phyloP scores from a whole-genome alignment of 306 rosid genomes.

The Prunus salicina region DNA sequence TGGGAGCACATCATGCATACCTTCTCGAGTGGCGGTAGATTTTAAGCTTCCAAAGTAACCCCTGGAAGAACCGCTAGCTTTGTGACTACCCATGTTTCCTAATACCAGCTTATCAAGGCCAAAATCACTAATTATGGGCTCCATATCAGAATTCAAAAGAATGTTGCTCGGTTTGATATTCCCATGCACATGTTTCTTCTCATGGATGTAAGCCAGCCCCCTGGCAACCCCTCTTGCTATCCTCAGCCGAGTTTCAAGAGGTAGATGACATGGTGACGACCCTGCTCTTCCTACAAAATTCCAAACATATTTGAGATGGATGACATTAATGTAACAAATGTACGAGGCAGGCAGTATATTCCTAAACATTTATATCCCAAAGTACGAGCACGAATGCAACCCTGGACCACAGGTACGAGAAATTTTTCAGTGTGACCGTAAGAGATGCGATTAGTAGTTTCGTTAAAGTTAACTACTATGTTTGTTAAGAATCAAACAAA shows the following conservation, averaged over 20 bases:
- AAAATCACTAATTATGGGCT: constrained; percentile 66
- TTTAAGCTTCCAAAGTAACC: constrained; percentile 39
- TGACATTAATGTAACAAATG: background rate
- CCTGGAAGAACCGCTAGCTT: constrained; percentile 41
- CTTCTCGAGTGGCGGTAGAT: constrained; percentile 18
- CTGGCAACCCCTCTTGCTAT: constrained; percentile 75
- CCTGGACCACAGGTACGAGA: background rate
- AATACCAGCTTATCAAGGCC: constrained; percentile 58
- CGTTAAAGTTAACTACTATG: no score
- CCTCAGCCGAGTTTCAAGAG: constrained; percentile 60
- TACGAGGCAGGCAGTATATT: background rate
- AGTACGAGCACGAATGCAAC: background rate
- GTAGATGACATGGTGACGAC: constrained; percentile 47
- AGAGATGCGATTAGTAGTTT: background rate
- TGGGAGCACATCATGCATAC: constrained; percentile 21
- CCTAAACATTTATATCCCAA: background rate
- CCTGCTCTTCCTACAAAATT: constrained; percentile 54
- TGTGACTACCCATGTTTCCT: constrained; percentile 26
- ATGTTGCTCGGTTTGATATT: constrained; percentile 75
- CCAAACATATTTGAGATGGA: background rate
- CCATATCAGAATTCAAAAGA: constrained; percentile 59
- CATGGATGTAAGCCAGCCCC: constrained; percentile 77
- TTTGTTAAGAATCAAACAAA: no score
- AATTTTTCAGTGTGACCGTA: background rate
- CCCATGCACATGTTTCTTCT: constrained; percentile 85